These are phyloP conservation scores for Cronartium quercuum DNA, from an alignment of 1,284 basidiomycete genomes.

Conservation along the genomic window DNA sequence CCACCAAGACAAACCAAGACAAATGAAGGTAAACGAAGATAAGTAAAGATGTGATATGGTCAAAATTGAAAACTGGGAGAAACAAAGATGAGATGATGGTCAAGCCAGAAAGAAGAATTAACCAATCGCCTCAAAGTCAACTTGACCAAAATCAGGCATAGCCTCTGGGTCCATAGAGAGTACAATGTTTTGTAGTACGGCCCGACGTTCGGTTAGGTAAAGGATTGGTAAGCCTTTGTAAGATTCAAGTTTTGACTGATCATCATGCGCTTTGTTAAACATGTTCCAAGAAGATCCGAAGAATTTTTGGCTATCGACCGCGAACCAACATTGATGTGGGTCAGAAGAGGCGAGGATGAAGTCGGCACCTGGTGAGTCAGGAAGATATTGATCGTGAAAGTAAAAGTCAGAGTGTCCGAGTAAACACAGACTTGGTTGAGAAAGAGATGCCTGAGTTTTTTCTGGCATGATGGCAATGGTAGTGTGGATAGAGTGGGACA, in stretches of 20 bases:
- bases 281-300: not conserved
- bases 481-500: not conserved
- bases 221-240: not conserved
- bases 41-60: no score
- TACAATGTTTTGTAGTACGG: not conserved
- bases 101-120: not conserved
- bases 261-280: not conserved
- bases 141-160: not conserved
- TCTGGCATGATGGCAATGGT: not conserved
- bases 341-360: not conserved
- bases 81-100: not conserved
- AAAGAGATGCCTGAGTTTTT: no score
- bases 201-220: not conserved
- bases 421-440: no score
- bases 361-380: not conserved
- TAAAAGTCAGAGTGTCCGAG: no score
- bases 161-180: not conserved
- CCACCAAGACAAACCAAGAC: no score
- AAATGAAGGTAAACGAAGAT: no score
- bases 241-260: not conserved
- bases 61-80: no score
- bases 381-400: not conserved
- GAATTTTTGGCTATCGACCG: not conserved
- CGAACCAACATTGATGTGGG: not conserved
- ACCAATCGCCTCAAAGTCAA: not conserved